These are phyloP conservation scores for Aspergillus neoniger DNA, from an alignment of 2,329 filamentous ascomycete species.

Conservation along the genomic window DNA sequence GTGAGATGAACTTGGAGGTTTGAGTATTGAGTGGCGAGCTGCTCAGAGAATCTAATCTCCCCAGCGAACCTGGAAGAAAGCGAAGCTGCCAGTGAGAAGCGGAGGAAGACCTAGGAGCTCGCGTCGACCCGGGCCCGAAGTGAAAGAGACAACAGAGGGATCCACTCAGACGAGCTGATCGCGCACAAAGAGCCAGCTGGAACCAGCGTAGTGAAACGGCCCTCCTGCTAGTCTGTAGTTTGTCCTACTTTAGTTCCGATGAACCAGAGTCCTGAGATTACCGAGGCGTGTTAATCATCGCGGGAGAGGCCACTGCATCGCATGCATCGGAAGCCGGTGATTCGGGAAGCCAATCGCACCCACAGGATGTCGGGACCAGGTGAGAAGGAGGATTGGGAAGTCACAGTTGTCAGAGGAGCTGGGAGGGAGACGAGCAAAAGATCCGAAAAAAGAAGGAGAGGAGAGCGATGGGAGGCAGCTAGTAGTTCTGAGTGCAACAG, in stretches of 20 bases:
- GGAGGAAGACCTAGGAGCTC: neutral
- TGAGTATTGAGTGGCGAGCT: neutral
- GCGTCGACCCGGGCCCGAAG: neutral
- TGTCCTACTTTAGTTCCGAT: conserved; percentile 1
- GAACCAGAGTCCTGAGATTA: conserved; percentile 3
- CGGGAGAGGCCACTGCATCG: conserved; percentile 18
- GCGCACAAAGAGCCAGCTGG: neutral
- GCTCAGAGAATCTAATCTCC: too few relatives aligned
- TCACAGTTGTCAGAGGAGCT: too few relatives aligned
- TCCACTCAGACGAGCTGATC: neutral
- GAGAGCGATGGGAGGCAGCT: neutral
- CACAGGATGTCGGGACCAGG: neutral
- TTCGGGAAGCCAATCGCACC: conserved; percentile 12
- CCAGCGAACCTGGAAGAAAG: neutral
- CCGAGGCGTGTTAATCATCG: conserved; percentile 17
- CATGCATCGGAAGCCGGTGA: conserved; percentile 21
- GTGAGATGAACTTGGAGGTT: neutral
- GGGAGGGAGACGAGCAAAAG: neutral
- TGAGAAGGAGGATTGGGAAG: neutral
- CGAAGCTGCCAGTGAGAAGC: neutral
- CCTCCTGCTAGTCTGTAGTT: neutral
- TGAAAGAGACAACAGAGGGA: neutral
- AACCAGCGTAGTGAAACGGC: neutral
- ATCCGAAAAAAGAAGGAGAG: neutral
- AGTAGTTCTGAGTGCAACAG: neutral